Conservation (phyloP, 1,139 yeast species). For the Yamadazyma taylorii region DNA sequence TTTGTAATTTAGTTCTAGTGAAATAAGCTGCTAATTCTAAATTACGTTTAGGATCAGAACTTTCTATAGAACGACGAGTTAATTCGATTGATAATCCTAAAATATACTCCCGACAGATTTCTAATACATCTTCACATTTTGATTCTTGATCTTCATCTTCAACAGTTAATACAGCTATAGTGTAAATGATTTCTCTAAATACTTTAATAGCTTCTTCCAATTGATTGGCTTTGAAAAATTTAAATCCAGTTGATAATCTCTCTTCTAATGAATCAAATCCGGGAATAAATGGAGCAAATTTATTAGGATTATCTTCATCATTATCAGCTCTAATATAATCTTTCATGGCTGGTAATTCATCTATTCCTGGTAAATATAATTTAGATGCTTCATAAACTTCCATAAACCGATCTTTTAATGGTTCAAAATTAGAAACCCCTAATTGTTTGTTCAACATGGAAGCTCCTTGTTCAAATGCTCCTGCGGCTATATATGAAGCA, state of each 20-base stretch:
- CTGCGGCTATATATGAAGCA: slow-evolving; percentile 93
- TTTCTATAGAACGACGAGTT: slow-evolving; percentile 76
- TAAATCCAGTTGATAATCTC: slow-evolving; percentile 74
- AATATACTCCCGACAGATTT: slow-evolving; percentile 84
- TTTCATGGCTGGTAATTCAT: slow-evolving; percentile 65
- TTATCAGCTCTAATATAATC: slow-evolving; percentile 66
- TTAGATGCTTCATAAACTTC: slow-evolving; percentile 82
- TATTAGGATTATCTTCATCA: slow-evolving; percentile 56
- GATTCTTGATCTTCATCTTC: slow-evolving; percentile 71
- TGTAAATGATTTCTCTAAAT: slow-evolving; percentile 80
- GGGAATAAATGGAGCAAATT: slow-evolving; percentile 66
- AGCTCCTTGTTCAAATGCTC: slow-evolving; percentile 95
- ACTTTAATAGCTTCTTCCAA: slow-evolving; percentile 74
- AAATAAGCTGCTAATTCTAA: slow-evolving; percentile 95
- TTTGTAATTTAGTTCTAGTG: slow-evolving; percentile 79
- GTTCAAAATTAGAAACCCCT: slow-evolving; percentile 84
- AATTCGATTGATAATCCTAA: slow-evolving; percentile 89
- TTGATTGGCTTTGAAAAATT: slow-evolving; percentile 78
- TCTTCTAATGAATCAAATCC: slow-evolving; percentile 71
- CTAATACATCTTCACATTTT: slow-evolving; percentile 70
- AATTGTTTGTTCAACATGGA: slow-evolving; percentile 86
- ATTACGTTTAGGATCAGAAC: slow-evolving; percentile 74
- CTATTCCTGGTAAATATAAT: slow-evolving; percentile 71
- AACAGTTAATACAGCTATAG: slow-evolving; percentile 71
- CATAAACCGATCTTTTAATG: slow-evolving; percentile 77